phyloP scores from a whole-genome alignment of 2,329 filamentous ascomycete species.

The Aspergillus calidoustus region DNA sequence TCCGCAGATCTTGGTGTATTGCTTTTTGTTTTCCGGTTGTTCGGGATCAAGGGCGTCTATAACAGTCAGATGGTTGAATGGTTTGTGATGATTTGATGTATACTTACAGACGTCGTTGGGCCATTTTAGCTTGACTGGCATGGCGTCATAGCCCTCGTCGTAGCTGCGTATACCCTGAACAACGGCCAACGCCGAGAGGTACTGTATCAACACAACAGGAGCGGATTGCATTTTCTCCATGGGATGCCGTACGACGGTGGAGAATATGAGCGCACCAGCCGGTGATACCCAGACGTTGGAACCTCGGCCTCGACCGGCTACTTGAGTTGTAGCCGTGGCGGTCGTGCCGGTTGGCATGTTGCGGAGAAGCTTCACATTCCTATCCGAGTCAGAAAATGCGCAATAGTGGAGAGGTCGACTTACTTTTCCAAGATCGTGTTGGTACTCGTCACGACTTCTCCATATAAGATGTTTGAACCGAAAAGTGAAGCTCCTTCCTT shows the following conservation, averaged over 20 bases:
- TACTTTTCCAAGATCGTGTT: slow-evolving; percentile 91
- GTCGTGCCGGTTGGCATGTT: slow-evolving; percentile 86
- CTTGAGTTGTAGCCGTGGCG: slow-evolving; percentile 80
- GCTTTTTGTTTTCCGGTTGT: slow-evolving; percentile 48
- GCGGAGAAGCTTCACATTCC: slow-evolving; percentile 77
- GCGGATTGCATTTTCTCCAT: slow-evolving; percentile 71
- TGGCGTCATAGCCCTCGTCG: slow-evolving; percentile 70
- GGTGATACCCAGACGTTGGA: slow-evolving; percentile 95
- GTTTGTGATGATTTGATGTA: not conserved
- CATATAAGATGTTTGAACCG: slow-evolving; percentile 80
- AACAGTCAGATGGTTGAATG: not conserved
- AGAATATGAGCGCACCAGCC: slow-evolving; percentile 83
- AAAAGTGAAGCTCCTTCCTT: slow-evolving; percentile 65
- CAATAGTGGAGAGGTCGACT: slow-evolving; percentile 18
- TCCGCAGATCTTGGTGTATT: slow-evolving; percentile 87
- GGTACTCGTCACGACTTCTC: slow-evolving; percentile 90
- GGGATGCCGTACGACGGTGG: slow-evolving; percentile 82
- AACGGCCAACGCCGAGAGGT: slow-evolving; percentile 85
- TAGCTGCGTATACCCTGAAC: slow-evolving; percentile 83
- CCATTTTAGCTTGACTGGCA: slow-evolving; percentile 93
- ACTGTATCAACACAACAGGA: slow-evolving; percentile 92
- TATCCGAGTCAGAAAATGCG: slow-evolving; percentile 34
- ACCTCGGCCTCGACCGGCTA: slow-evolving; percentile 85
- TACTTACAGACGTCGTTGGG: slow-evolving; percentile 86
- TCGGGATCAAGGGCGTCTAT: slow-evolving; percentile 69